Evolutionary conservation across 192 early-diverging fungal species (phyloP), one percentile per base, ranked within the genome.

Genomic region (Coemansia biformis): DNA sequence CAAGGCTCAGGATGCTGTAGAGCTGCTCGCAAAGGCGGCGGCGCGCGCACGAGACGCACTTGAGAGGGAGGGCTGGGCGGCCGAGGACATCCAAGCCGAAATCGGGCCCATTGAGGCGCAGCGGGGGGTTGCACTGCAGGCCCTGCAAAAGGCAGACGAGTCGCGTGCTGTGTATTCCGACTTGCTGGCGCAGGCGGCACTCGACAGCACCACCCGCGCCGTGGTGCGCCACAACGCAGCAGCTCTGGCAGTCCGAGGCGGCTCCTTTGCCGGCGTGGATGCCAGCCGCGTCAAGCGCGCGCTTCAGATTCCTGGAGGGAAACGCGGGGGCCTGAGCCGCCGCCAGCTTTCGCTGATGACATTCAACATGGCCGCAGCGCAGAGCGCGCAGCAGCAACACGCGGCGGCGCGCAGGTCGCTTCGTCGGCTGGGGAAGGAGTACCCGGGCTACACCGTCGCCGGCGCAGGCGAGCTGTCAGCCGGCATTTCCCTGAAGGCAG

Each of bases 301-400:
- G 14, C 38, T 73, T 6, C 69, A 62, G 24, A 34, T 60, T 18
- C 58, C 62, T 31, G 51, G 69, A 4, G 42, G 35, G 35, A 34
- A 48, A 0, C 16, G 31, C 8, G n/a, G 44, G 15, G 24, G 38
- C 3, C 54, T 73, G 41, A 66, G 54, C 43, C 42, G 51, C 37
- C 26, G 24, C 23, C 69, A 73, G 54, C 45, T 42, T 11, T 51
- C 55, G 19, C 38, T 64, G 23, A 73, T 73, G 63, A 29, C 42
- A 12, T 66, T 57, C 38, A 73, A 73, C 41, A 73, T 73, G 69
- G 69, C 58, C 7, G 46, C 29, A 10, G 38, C 59, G 11, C 69
- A 65, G 32, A 26, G 49, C 19, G 10, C 33, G 28, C 69, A 66
- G 54, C 38, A 37, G 37, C 62, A 73, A 38, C 42, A 40, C 17